These are phyloP conservation scores for Schrenkiella parvula DNA, from an alignment of 345 rosid genomes.

Conservation along the genomic window DNA sequence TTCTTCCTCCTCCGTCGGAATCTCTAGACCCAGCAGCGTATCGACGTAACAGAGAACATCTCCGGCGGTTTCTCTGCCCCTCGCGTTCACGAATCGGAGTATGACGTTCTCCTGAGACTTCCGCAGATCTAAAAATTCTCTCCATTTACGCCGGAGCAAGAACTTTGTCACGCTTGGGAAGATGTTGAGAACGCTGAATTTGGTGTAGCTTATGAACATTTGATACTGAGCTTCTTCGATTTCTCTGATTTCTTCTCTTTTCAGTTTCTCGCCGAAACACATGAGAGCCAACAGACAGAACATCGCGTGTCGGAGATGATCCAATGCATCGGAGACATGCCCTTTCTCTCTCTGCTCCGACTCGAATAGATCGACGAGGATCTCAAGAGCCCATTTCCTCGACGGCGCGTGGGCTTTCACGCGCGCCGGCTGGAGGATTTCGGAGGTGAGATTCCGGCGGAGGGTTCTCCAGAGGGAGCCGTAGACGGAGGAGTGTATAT, in stretches of 20 bases:
- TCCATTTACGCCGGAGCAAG: slow-evolving; percentile 28
- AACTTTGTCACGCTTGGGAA: slow-evolving; percentile 37
- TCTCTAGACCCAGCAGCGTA: slow-evolving; percentile 25
- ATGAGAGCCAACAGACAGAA: slow-evolving; percentile 31
- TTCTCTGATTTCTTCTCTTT: slow-evolving; percentile 30
- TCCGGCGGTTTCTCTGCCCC: slow-evolving; percentile 12
- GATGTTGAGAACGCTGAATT: slow-evolving; percentile 36
- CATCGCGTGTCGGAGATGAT: slow-evolving; percentile 37
- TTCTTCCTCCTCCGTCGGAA: slow-evolving; percentile 25
- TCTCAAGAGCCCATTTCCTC: slow-evolving; percentile 43
- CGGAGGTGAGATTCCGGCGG: slow-evolving; percentile 46
- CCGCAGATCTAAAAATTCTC: slow-evolving; percentile 18
- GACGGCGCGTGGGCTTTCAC: slow-evolving; percentile 33
- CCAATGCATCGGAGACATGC: slow-evolving; percentile 4
- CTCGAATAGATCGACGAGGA: slow-evolving; percentile 20
- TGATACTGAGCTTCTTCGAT: slow-evolving; percentile 34
- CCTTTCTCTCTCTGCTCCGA: slow-evolving; percentile 33
- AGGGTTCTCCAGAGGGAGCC: slow-evolving; percentile 46
- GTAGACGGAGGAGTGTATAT: slow-evolving; percentile 39
- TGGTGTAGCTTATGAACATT: slow-evolving; percentile 23
- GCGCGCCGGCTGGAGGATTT: slow-evolving; percentile 42
- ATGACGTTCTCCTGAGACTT: slow-evolving; percentile 29
- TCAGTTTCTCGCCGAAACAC: slow-evolving; percentile 38
- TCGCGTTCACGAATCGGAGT: slow-evolving; percentile 19
- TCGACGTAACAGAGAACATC: slow-evolving; percentile 35